These are phyloP conservation scores for Pharus latifolius DNA, from an alignment of 176 grass and related monocot genomes.

Conservation along the genomic window DNA sequence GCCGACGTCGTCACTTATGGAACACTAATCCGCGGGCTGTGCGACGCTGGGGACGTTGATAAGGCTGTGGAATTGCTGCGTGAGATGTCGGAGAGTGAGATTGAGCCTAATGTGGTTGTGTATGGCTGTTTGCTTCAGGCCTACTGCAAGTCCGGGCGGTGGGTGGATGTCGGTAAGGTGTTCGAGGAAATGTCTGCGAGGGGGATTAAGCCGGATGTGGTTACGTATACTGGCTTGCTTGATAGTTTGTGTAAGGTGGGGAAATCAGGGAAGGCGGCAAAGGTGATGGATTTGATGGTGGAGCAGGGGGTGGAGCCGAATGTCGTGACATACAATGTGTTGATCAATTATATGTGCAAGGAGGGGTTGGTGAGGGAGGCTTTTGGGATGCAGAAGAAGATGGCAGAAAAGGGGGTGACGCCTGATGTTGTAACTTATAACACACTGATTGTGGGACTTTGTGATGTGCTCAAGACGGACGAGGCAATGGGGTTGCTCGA, in stretches of 20 bases:
- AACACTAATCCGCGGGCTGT: constrained; percentile 30
- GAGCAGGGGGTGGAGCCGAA: constrained; percentile 39
- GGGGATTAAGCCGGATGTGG: constrained; percentile 25
- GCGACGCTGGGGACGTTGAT: constrained; percentile 25
- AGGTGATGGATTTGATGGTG: constrained; percentile 46
- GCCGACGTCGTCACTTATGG: constrained; percentile 35
- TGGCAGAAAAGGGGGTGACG: constrained; percentile 25
- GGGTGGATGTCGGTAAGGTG: constrained; percentile 36
- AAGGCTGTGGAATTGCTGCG: constrained; percentile 12
- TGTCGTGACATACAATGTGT: constrained; percentile 39
- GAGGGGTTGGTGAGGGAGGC: constrained; percentile 27
- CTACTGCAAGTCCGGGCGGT: constrained; percentile 49
- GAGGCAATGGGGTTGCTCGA: constrained; percentile 33
- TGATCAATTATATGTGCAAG: constrained; percentile 48
- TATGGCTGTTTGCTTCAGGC: constrained; percentile 43
- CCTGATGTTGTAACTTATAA: constrained; percentile 50
- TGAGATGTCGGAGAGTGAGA: constrained; percentile 25
- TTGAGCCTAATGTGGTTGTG: constrained; percentile 24
- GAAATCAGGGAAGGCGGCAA: constrained; percentile 20
- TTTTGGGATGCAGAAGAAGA: constrained; percentile 2
- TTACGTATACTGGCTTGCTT: constrained; percentile 51
- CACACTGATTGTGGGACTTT: constrained; percentile 41
- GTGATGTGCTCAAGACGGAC: constrained; percentile 34
- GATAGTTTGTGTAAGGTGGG: constrained; percentile 54
- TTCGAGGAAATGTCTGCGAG: constrained; percentile 40